Evolutionary conservation across 305 asterid species (phyloP).

Genomic region (Monarda citriodora): DNA sequence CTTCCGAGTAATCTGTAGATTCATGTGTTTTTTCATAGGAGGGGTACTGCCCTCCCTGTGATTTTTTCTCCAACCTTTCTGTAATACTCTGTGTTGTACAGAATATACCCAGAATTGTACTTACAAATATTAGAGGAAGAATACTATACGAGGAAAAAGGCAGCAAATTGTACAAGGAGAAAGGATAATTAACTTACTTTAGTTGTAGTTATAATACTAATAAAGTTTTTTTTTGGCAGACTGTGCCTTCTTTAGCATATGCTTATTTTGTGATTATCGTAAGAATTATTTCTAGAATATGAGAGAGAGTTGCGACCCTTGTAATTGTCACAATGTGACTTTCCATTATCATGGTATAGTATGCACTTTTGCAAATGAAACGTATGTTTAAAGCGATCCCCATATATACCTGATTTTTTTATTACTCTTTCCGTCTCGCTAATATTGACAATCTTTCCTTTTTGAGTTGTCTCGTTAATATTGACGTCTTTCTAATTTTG

Average conservation of each 20-base stretch:
- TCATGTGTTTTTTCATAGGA: constrained; percentile 1
- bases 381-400: neutral
- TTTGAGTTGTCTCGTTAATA: too few relatives aligned
- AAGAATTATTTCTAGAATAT: neutral
- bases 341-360: too few relatives aligned
- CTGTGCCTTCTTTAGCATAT: neutral
- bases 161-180: constrained; percentile 3
- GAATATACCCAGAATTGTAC: constrained; percentile 22
- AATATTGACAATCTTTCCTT: too few relatives aligned
- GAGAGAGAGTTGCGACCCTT: too few relatives aligned
- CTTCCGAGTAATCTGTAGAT: constrained; percentile 39
- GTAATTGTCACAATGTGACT: too few relatives aligned
- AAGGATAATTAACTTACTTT: neutral
- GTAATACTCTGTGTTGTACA: constrained; percentile 32
- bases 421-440: too few relatives aligned
- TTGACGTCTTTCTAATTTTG: too few relatives aligned
- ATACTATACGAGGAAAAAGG: constrained; percentile 1
- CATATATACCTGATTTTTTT: too few relatives aligned
- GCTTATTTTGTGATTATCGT: too few relatives aligned
- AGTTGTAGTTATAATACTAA: neutral
- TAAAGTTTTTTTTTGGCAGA: neutral
- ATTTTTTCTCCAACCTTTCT: constrained; percentile 34
- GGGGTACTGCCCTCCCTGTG: constrained; percentile 14
- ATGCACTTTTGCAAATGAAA: too few relatives aligned
- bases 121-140: constrained; percentile 6